Base-by-base conservation (phyloP, 179 eudicot species). In the Beta corolliflora region DNA sequence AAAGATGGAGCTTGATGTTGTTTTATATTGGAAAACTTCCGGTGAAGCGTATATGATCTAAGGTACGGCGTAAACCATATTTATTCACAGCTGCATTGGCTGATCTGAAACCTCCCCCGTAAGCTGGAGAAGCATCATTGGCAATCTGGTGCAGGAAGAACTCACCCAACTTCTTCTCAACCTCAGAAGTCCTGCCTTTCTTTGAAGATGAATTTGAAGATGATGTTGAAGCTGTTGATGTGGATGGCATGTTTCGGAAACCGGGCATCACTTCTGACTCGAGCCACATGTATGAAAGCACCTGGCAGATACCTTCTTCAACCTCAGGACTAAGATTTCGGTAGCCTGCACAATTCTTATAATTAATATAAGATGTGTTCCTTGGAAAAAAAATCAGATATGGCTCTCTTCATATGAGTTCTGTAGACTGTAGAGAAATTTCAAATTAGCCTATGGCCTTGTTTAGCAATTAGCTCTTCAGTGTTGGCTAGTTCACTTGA, bases 221-320 rank as follows among this genome's bases (percentile, higher is more conserved):
- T 0, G 89, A 79, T 54, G 84, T 74, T 5, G 88, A 81, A 7
- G 91, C 77, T 61, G 90, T 36, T 14, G 97, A 92, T 72, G 97
- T 84, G 2, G 97, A 93, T 67, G 97, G 83, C 87, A 84, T 86
- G 81, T 85, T 86, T 83, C 84, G 87, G 19, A 82, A 78, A 36
- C 84, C 85, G 0, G 94, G 97, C 83, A 90, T 84, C 63, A 94
- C 94, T 78, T 97, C 99, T 25, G 99, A 88, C 77, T 97, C 99
- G 1, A 97, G 99, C 99, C 99, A 97, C 94, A 92, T 91, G 89
- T 92, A 85, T 1, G 98, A 90, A 75, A 97, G 97, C 52, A 92
- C 97, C 88, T 97, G 99, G 78, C 97, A 94, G 48, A 97, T 97
- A 5, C 99, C 99, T 84, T 97, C 99, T 81, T 97, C 99, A 21